A percentile compares a stretch with the other conserved stretches of the same genome.
Conservation (phyloP, 495 filamentous ascomycete genomes). For the Neurospora africana region DNA sequence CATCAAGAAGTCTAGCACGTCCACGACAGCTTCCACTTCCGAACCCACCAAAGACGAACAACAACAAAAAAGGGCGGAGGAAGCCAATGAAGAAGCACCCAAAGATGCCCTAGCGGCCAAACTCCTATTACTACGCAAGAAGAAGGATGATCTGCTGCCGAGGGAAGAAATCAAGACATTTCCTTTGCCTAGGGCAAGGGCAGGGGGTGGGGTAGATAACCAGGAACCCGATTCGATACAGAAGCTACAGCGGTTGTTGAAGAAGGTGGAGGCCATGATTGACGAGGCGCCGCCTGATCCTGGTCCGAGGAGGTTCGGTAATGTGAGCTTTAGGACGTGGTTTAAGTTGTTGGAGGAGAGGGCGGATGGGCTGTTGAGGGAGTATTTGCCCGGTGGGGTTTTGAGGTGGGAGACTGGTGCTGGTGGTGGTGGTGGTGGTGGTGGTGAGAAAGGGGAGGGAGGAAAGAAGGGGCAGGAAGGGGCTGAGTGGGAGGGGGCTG, state of each 20-base stretch:
- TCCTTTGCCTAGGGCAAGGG: constrained; percentile 23
- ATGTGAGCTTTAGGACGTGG: constrained; percentile 81
- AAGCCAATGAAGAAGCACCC: not conserved
- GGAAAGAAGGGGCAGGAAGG: not conserved
- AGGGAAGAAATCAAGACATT: constrained; percentile 36
- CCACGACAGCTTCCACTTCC: not conserved
- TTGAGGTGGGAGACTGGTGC: constrained; percentile 23
- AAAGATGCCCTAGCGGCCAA: not conserved
- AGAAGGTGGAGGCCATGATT: constrained; percentile 52
- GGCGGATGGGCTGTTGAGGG: constrained; percentile 45
- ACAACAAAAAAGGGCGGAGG: not conserved
- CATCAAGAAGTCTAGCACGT: constrained; percentile 8
- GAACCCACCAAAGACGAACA: not conserved
- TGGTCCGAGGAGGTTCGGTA: constrained; percentile 84
- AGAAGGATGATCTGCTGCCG: not conserved
- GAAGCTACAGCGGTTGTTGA: constrained; percentile 52
- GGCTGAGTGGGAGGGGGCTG: not conserved
- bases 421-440: too few relatives aligned
- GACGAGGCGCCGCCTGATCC: constrained; percentile 71
- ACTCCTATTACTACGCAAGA: not conserved
- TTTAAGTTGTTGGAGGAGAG: constrained; percentile 54
- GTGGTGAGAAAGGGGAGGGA: not conserved
- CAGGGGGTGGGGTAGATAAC: constrained; percentile 18
- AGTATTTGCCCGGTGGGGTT: constrained; percentile 46
- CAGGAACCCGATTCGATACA: constrained; percentile 40